Base-by-base conservation (phyloP, 2,329 filamentous ascomycete species). In the Fusarium vanettenii region DNA sequence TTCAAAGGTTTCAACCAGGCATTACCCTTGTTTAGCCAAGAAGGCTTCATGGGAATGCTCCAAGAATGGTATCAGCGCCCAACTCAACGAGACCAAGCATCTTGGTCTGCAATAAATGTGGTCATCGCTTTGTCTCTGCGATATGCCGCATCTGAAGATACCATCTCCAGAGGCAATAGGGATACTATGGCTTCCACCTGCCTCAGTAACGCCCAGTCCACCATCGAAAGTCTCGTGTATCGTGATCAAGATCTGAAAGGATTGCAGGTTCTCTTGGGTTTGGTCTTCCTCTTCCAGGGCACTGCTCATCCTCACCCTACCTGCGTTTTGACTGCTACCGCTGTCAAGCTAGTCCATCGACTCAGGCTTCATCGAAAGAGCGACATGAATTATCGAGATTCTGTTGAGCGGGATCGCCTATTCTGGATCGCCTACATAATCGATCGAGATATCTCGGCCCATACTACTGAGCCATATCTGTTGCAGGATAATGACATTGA, bases 391-490 rank as follows among this genome's bases (percentile, higher is more conserved):
- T 18, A 13, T 25, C 16, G 33, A 14, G 35, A 11, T 4, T 48
- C 65, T 2, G n/a, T 27, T 18, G 66, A 65, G 8, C 39, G 55
- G 9, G 25, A 37, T 8, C 60, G 59, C 2, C 20, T 71, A 2
- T 60, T 70, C 5, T 73, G 67, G 66, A 67, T 73, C 8, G 64
- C 71, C 2, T 73, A 73, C 6, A 73, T 70, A 16, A 29, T 73
- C 0, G 71, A 73, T 14, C 41, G 71, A 2, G 56, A 64, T 1
- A 45, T 69, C 0, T 70, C 62, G 0, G 25, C 69, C 0, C 70
- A 41, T 5, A 64, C 63, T 1, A 6, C 25, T 0, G 56, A 73
- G 43, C 70, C 71, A 7, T 73, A 73, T 6, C 11, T 73, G 3
- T 33, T 70, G 9, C 71, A 66, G 7, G 63, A 63, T 2, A 27